Percentiles rank a stretch among this genome's conserved stretches.
These are phyloP conservation scores for Lichtheimia ornata DNA, from an alignment of 371 early-diverging fungal genomes.

Conservation along the genomic window DNA sequence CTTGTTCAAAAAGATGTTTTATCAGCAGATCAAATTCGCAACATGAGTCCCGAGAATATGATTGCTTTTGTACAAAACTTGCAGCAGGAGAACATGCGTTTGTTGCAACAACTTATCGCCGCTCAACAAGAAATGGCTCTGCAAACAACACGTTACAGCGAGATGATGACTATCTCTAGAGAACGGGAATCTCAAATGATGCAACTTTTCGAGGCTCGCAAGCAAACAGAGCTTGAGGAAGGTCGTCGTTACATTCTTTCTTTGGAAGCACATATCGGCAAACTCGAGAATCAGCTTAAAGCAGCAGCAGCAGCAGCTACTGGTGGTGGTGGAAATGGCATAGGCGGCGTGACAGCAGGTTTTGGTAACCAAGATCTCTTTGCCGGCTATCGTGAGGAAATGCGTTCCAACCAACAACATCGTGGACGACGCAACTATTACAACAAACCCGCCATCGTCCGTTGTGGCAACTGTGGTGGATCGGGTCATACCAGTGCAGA, in stretches of 20 bases:
- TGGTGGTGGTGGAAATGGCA: conserved; percentile 3
- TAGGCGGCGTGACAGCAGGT: conserved; percentile 19
- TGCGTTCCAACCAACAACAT: conserved; percentile 13
- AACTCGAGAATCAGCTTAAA: conserved; percentile 18
- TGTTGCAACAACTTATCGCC: conserved; percentile 13
- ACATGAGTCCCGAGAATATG: conserved; percentile 22
- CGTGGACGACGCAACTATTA: conserved; percentile 5
- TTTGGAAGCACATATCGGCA: conserved; percentile 31
- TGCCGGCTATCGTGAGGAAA: conserved; percentile 21
- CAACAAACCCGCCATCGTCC: conserved; percentile 13
- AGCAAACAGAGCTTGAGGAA: conserved; percentile 53
- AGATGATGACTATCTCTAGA: conserved; percentile 10
- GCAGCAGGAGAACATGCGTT: conserved; percentile 12
- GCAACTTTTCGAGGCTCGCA: conserved; percentile 39
- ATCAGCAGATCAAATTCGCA: conserved; percentile 7
- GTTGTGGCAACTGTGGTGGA: conserved; percentile 59
- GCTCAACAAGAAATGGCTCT: conserved; percentile 18
- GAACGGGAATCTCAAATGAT: conserved; percentile 16
- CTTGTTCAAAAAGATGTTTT: neutral
- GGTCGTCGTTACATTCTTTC: conserved; percentile 43
- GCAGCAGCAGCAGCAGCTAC: conserved; percentile 3
- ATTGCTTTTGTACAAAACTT: conserved; percentile 23
- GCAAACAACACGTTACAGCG: conserved; percentile 14
- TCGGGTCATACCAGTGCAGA: conserved; percentile 52
- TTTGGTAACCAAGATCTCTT: conserved; percentile 27